These are phyloP conservation scores for Collybia mongolica DNA, from an alignment of 768 basidiomycete species.

Conservation along the genomic window DNA sequence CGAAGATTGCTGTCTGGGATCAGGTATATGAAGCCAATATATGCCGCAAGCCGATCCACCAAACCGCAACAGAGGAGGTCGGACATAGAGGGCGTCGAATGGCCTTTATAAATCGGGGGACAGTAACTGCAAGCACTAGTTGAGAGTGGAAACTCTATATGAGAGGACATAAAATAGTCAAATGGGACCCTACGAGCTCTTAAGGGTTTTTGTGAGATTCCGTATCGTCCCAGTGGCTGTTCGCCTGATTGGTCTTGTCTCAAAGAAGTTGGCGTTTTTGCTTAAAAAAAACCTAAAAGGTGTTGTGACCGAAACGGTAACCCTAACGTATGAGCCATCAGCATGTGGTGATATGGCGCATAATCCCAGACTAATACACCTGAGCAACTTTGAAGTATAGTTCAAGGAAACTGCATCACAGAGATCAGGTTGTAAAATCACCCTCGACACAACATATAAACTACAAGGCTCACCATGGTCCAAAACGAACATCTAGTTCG, in stretches of 20 bases:
- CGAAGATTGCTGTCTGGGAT: too few relatives aligned
- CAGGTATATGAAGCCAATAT: too few relatives aligned
- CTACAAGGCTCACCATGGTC: too few relatives aligned
- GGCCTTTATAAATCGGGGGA: too few relatives aligned
- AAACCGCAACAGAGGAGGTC: too few relatives aligned
- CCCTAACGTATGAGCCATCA: constrained; percentile 19
- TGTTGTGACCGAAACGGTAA: constrained; percentile 28
- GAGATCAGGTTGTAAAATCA: too few relatives aligned
- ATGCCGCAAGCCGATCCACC: too few relatives aligned
- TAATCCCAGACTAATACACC: constrained; percentile 15
- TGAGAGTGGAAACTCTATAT: constrained; percentile 4
- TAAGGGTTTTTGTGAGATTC: constrained; percentile 27
- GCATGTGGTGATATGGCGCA: constrained; percentile 23
- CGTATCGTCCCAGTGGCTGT: constrained; percentile 23
- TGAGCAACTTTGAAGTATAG: constrained; percentile 6
- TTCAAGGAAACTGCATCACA: constrained; percentile 5
- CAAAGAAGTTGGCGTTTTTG: constrained; percentile 24
- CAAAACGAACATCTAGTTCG: not conserved
- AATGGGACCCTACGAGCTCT: constrained; percentile 22
- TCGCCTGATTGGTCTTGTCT: constrained; percentile 31
- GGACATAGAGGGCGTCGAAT: too few relatives aligned
- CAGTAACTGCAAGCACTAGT: constrained; percentile 2
- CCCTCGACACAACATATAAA: too few relatives aligned
- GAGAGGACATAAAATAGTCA: constrained; percentile 10
- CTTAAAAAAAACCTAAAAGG: constrained; percentile 38